Base-by-base conservation (phyloP, 805 yeast genomes). In the Teunomyces cretensis region DNA sequence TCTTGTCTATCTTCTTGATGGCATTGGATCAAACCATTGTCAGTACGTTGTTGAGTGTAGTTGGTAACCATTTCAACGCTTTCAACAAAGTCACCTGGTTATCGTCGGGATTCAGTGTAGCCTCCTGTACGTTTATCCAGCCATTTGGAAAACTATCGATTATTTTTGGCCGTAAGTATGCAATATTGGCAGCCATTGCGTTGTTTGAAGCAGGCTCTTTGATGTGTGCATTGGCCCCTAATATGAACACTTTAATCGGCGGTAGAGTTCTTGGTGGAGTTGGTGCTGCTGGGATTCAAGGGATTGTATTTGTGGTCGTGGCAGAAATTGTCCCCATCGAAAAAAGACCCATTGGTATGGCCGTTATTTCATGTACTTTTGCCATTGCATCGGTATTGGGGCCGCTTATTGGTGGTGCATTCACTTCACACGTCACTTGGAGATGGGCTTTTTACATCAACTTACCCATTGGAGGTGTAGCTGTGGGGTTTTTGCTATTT, bases 1-100 rank as follows among this genome's bases (percentile, higher is more conserved):
- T 61, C 44, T 44, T 64, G 38, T 63, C 65, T 49, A 41, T 68
- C 48, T 68, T 70, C 44, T 46, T 68, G 11, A 58, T 62, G 14
- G 72, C 72, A 1, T 59, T 70, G 44, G 75, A 70, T 46, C 73
- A 67, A 49, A 70, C 73, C 9, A 70, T 70, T 33, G 65, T 69
- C 33, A 57, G 62, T 9, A 65, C 72, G 1, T 54, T 69, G 17
- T 56, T 69, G 41, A 59, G 66, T 3, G 60, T 53, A 1, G 70
- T 70, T 12, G 72, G 73, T 6, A 59, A 62, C 49, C 56, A 69
- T 41, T 70, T 70, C 50, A 42, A 67, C 42, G 59, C 64, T 3
- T 61, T 64, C 40, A 56, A 56, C 44, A 58, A 63, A 46, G 53
- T 70, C 12, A 72, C 67, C 1, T 70, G 75, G 75, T 50, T 69